Evolutionary conservation across 176 grass and related monocot species (phyloP).

Genomic region (Leersia perrieri): DNA sequence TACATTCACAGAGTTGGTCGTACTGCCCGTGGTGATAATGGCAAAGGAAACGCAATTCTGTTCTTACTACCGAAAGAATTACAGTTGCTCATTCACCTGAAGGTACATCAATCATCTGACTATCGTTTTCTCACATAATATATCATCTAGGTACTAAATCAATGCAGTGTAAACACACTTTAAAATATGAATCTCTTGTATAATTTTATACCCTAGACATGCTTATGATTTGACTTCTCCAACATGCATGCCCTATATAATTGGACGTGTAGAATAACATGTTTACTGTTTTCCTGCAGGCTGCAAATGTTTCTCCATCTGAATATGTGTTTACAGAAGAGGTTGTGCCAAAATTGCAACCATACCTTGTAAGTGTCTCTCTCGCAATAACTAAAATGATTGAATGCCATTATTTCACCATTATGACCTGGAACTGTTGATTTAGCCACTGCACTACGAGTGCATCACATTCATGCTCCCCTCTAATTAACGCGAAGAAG

Average conservation of each 20-base stretch:
- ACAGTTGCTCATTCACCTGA: slow-evolving; percentile 77
- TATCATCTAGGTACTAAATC: too few relatives aligned
- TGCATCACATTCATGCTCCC: too few relatives aligned
- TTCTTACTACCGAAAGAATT: slow-evolving; percentile 87
- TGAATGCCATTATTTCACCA: background rate
- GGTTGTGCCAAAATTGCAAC: slow-evolving; percentile 86
- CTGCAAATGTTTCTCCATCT: slow-evolving; percentile 76
- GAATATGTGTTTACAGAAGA: slow-evolving; percentile 77
- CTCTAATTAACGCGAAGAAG: too few relatives aligned
- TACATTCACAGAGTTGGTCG: slow-evolving; percentile 96
- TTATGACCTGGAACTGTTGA: too few relatives aligned
- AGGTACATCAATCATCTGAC: slow-evolving; percentile 37
- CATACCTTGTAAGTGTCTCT: slow-evolving; percentile 70
- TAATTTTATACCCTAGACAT: background rate
- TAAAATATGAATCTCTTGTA: background rate
- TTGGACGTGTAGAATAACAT: background rate
- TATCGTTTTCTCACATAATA: background rate
- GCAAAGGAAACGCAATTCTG: slow-evolving; percentile 76
- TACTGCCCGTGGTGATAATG: slow-evolving; percentile 88
- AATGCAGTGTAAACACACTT: background rate
- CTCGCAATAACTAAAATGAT: background rate
- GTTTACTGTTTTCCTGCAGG: slow-evolving; percentile 38
- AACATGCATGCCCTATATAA: background rate
- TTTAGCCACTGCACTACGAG: too few relatives aligned
- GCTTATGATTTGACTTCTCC: background rate